Conservation (phyloP, 306 rosid species). For the Trifolium repens region DNA sequence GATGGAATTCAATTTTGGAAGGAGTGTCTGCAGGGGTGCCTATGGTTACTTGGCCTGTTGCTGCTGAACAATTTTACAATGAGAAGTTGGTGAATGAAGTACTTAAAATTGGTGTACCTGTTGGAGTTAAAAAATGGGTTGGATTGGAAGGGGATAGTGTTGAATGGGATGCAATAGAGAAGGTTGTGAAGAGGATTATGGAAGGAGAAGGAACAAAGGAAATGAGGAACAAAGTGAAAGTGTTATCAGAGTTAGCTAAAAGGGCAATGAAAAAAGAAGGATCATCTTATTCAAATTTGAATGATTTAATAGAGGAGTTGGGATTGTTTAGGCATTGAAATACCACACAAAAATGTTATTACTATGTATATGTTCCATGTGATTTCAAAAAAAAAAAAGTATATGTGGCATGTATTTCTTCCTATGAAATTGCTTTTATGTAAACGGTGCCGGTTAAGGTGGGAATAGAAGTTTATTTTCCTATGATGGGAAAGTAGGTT, state of each 20-base stretch:
- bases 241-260: not conserved
- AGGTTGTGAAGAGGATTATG: slow-evolving; percentile 31
- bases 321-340: not conserved
- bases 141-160: not conserved
- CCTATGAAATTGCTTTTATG: too few relatives aligned
- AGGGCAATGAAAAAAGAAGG: slow-evolving; percentile 21
- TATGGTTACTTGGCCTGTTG: slow-evolving; percentile 53
- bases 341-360: too few relatives aligned
- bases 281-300: slow-evolving; percentile 36
- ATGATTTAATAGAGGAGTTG: slow-evolving; percentile 24
- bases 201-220: slow-evolving; percentile 10
- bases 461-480: too few relatives aligned
- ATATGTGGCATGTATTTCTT: too few relatives aligned
- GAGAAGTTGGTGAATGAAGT: slow-evolving; percentile 43
- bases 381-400: too few relatives aligned
- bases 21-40: slow-evolving; percentile 48
- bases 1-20: slow-evolving; percentile 64
- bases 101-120: slow-evolving; percentile 40
- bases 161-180: slow-evolving; percentile 11
- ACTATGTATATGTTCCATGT: too few relatives aligned
- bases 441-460: too few relatives aligned
- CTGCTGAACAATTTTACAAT: slow-evolving; percentile 51
- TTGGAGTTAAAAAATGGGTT: slow-evolving; percentile 38
- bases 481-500: too few relatives aligned
- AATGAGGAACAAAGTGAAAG: slow-evolving; percentile 31